A percentile compares a stretch with the other conserved stretches of the same genome.
phyloP scores from a whole-genome alignment of 768 basidiomycete species.

The Pisolithus orientalis region DNA sequence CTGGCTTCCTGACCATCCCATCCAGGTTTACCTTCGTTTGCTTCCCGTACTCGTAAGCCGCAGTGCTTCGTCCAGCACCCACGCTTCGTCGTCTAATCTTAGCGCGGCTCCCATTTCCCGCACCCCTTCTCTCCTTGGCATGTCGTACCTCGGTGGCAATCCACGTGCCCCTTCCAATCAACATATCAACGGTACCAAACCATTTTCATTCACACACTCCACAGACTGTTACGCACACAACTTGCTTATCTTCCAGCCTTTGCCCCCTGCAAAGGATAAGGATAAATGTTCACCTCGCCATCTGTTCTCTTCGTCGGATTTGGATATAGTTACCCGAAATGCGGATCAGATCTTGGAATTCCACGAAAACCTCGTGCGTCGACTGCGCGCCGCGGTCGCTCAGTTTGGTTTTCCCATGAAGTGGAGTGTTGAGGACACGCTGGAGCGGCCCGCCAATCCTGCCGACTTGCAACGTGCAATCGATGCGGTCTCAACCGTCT shows the following conservation, averaged over 20 bases:
- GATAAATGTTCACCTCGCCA: slow-evolving; percentile 36
- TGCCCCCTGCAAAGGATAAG: slow-evolving; percentile 15
- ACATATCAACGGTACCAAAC: slow-evolving; percentile 17
- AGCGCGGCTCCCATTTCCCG: slow-evolving; percentile 29
- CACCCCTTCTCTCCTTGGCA: slow-evolving; percentile 33
- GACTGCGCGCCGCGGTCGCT: slow-evolving; percentile 43
- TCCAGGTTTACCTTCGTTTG: slow-evolving; percentile 60
- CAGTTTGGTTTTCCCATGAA: slow-evolving; percentile 46
- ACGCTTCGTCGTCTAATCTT: slow-evolving; percentile 21
- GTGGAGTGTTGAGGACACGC: slow-evolving; percentile 10
- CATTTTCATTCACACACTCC: slow-evolving; percentile 17
- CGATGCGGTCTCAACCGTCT: slow-evolving; percentile 44
- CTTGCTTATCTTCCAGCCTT: slow-evolving; percentile 5
- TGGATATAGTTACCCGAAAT: slow-evolving; percentile 59
- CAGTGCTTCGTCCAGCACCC: slow-evolving; percentile 10
- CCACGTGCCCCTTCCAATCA: slow-evolving; percentile 43
- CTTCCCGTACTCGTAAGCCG: slow-evolving; percentile 42
- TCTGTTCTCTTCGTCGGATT: slow-evolving; percentile 52
- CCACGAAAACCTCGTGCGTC: slow-evolving; percentile 61
- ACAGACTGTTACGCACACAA: slow-evolving; percentile 7
- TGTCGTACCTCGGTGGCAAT: slow-evolving; percentile 38
- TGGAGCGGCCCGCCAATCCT: slow-evolving; percentile 23
- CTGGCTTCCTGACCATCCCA: background rate
- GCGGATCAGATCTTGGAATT: slow-evolving; percentile 58
- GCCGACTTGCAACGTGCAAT: slow-evolving; percentile 36